Conservation (phyloP, 2,329 filamentous ascomycete genomes). For the Cordyceps farinosa region DNA sequence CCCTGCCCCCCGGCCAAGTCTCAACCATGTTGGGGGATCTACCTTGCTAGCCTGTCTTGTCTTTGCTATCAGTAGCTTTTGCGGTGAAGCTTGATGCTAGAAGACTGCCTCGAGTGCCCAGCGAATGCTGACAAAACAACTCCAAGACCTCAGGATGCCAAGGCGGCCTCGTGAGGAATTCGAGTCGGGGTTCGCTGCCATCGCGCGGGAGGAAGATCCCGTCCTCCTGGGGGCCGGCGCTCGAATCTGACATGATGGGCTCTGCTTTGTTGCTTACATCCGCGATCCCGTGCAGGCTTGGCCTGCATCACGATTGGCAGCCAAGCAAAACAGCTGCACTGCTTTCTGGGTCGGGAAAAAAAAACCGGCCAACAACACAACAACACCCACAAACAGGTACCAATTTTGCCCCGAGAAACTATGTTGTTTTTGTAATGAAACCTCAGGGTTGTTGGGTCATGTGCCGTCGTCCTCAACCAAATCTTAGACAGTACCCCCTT, state of each 20-base stretch:
- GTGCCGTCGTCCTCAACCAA: constrained; percentile 10
- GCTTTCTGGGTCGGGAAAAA: background rate
- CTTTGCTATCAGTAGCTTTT: background rate
- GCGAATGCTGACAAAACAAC: background rate
- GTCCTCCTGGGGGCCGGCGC: background rate
- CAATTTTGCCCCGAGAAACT: no score
- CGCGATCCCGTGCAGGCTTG: constrained; percentile 2
- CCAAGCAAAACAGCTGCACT: background rate
- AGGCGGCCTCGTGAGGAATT: background rate
- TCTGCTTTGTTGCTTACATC: background rate
- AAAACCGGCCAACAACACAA: no score
- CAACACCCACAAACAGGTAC: no score
- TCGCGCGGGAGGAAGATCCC: background rate
- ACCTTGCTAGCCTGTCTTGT: background rate
- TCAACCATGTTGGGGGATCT: constrained; percentile 16
- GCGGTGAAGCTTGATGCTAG: constrained; percentile 8
- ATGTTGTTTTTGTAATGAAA: background rate
- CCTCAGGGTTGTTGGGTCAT: constrained; percentile 7
- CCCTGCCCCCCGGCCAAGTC: background rate
- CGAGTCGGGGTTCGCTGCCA: constrained; percentile 4
- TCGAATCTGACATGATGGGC: constrained; percentile 1
- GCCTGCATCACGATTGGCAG: background rate
- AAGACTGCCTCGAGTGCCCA: background rate
- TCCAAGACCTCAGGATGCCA: background rate
- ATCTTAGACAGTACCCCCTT: background rate